phyloP scores from a whole-genome alignment of 805 yeast genomes.

The Spathaspora passalidarum region DNA sequence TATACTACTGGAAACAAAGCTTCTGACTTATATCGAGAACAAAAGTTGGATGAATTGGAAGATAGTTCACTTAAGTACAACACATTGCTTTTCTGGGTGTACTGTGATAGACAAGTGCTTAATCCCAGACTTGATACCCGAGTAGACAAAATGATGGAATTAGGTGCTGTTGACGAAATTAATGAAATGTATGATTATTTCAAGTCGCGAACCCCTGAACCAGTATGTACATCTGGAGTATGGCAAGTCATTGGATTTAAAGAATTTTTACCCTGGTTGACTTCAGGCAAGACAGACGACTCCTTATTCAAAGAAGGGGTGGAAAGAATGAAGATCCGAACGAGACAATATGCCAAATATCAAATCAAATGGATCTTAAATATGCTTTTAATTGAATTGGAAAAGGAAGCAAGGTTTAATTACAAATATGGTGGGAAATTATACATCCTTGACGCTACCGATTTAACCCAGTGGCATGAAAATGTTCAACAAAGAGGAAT shows the following conservation, averaged over 20 bases:
- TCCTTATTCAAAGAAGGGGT: slow-evolving; percentile 44
- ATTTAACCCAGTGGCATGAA: slow-evolving; percentile 57
- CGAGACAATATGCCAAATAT: slow-evolving; percentile 81
- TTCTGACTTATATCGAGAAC: slow-evolving; percentile 67
- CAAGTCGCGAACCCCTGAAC: slow-evolving; percentile 25
- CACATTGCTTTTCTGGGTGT: slow-evolving; percentile 79
- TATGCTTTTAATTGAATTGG: slow-evolving; percentile 58
- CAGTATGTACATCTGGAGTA: slow-evolving; percentile 68
- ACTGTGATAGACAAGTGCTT: slow-evolving; percentile 57
- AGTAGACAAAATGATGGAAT: slow-evolving; percentile 77
- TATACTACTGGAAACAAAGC: slow-evolving; percentile 65
- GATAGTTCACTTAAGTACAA: slow-evolving; percentile 53
- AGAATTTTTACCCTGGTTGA: slow-evolving; percentile 76
- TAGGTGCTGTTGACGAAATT: slow-evolving; percentile 72
- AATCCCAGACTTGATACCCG: slow-evolving; percentile 67
- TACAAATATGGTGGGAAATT: slow-evolving; percentile 61
- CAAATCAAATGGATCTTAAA: slow-evolving; percentile 91
- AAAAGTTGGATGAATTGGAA: slow-evolving; percentile 41
- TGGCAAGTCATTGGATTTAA: slow-evolving; percentile 96
- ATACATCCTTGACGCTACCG: slow-evolving; percentile 74
- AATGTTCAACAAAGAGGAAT: slow-evolving; percentile 57
- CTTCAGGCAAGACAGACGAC: slow-evolving; percentile 15
- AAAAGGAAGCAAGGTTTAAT: slow-evolving; percentile 41
- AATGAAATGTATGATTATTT: slow-evolving; percentile 52
- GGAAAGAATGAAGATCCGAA: slow-evolving; percentile 76